Base-by-base conservation (phyloP, 805 yeast species). In the Hanseniaspora clermontiae region DNA sequence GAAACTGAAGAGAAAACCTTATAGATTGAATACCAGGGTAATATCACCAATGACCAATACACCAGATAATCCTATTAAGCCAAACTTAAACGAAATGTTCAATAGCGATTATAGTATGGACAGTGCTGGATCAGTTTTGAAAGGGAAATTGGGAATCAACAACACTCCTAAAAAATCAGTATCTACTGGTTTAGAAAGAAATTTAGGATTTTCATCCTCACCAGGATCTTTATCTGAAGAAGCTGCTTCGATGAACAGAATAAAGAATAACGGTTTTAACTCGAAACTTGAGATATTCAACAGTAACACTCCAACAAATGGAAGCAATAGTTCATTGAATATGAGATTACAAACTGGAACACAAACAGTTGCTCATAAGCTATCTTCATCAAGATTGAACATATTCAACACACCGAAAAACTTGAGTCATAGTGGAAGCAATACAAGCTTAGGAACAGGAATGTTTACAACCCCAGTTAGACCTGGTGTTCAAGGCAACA, bases 1-100 rank as follows among this genome's bases (percentile, higher is more conserved):
- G 15, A 53, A 53, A 40, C 31, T 53, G 17, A 53, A 53, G 20
- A 46, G 57, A 53, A 53, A 53, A 20, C 57, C 57, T 31, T 53
- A 53, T 19, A 53, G 57, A 39, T 39, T 53, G 34, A 53, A 53
- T 29, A 46, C 57, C 8, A 53, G 57, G 40, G 57, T 53, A 2
- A 46, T 53, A 17, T 53, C 57, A 9, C 57, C 57, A 15, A 46
- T 49, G 24, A n/a, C 57, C 8, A 49, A 36, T 19, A 9, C 40
- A n/a, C 55, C 48, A 43, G 48, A 36, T 32, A 15, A 37, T 15
- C 19, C 7, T n/a, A 31, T 42, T 12, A 42, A 50, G 12, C 11
- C 37, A 19, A 38, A 11, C 27, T 15, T 19, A 39, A 32, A 31
- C 14, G 52, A 49, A 19, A 42, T 32, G 34, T 3, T 32, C 32